These are phyloP conservation scores for Cordyceps fumosorosea DNA, from an alignment of 2,329 filamentous ascomycete species.

Conservation along the genomic window DNA sequence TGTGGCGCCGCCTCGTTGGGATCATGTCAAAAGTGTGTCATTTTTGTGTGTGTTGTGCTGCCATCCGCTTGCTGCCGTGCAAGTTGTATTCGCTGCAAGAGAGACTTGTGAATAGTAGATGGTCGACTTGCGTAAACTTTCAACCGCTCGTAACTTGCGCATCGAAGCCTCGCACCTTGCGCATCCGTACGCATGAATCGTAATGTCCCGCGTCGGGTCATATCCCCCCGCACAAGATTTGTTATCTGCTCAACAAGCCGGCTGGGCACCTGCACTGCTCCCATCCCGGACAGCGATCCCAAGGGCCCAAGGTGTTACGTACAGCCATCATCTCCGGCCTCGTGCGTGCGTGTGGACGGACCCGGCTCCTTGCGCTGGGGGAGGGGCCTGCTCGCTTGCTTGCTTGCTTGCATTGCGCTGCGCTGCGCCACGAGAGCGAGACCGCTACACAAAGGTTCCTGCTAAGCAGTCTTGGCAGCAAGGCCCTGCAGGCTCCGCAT, in stretches of 20 bases:
- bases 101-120: too few species aligned
- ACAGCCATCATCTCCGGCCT: not conserved
- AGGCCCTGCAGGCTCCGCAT: not conserved
- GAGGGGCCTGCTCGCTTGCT: not conserved
- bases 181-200: too few species aligned
- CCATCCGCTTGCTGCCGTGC: too few species aligned
- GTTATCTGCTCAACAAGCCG: not conserved
- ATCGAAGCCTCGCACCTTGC: too few species aligned
- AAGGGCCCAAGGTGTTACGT: not conserved
- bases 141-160: too few species aligned
- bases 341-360: not conserved
- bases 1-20: not conserved
- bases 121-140: too few species aligned
- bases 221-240: not conserved
- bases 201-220: too few species aligned
- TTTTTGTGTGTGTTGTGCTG: too few species aligned
- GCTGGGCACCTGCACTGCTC: not conserved
- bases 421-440: not conserved
- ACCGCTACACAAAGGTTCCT: conserved; percentile 2
- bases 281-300: not conserved
- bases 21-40: too few species aligned
- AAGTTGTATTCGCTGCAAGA: too few species aligned
- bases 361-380: not conserved
- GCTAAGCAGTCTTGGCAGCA: too few species aligned
- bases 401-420: not conserved